Evolutionary conservation across 768 basidiomycete species (phyloP).

Genomic region (Rhizopogon salebrosus): DNA sequence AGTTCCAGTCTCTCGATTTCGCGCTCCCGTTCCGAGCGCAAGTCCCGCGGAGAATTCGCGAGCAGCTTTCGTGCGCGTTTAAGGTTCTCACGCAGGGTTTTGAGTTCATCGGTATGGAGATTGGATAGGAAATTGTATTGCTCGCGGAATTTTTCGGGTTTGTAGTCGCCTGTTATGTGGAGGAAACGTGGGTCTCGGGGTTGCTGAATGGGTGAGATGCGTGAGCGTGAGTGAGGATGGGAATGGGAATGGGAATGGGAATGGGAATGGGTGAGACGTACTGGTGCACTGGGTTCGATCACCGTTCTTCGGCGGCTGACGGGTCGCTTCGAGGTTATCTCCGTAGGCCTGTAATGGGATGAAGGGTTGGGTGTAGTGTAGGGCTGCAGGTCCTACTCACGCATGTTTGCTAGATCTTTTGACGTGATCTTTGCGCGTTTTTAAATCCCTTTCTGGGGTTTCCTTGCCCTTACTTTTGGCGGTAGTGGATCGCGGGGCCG

Average conservation of each 20-base stretch:
- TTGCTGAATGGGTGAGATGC: slow-evolving; percentile 40
- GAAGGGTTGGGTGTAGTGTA: background rate
- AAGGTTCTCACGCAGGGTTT: slow-evolving; percentile 57
- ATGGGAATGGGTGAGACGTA: slow-evolving; percentile 30
- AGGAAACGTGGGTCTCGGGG: slow-evolving; percentile 86
- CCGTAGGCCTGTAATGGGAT: slow-evolving; percentile 54
- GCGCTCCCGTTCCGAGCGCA: slow-evolving; percentile 53
- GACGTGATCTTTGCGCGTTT: slow-evolving; percentile 39
- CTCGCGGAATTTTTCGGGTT: slow-evolving; percentile 55
- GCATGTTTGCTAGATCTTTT: slow-evolving; percentile 82
- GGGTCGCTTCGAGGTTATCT: slow-evolving; percentile 80
- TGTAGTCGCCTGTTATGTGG: slow-evolving; percentile 63
- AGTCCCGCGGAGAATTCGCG: slow-evolving; percentile 52
- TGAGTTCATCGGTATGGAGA: slow-evolving; percentile 60
- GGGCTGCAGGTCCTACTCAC: slow-evolving; percentile 41
- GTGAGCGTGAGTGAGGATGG: background rate
- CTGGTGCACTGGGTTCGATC: slow-evolving; percentile 61
- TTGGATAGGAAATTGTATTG: slow-evolving; percentile 74
- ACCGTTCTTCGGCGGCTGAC: slow-evolving; percentile 69
- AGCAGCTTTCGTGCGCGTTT: slow-evolving; percentile 65
- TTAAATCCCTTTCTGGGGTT: slow-evolving; percentile 36
- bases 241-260: background rate
- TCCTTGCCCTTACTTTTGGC: slow-evolving; percentile 28
- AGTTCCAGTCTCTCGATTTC: slow-evolving; percentile 69
- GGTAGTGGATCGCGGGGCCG: slow-evolving; percentile 3